Base-by-base conservation (phyloP, 2,329 filamentous ascomycete species). In the Botryotinia convoluta region DNA sequence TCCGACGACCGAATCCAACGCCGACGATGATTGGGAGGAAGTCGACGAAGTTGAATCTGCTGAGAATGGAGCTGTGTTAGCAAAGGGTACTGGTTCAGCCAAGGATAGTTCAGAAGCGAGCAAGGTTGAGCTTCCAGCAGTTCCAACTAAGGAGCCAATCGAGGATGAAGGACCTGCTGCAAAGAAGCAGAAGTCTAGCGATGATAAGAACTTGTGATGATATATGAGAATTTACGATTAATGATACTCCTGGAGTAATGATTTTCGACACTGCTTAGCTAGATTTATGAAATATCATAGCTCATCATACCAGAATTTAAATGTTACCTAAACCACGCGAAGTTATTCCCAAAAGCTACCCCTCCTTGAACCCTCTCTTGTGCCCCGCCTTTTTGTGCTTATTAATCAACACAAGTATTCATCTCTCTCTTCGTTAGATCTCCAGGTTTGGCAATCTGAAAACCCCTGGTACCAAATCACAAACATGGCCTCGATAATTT, bases 1-100 rank as follows among this genome's bases (percentile, higher is more conserved):
- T 75, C 86, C 87, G 37, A 83, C 85, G 9, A 83, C 83, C 16
- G 78, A 82, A 74, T 77, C 62, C 4, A 76, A 75, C 39, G 29
- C 69, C 2, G 76, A 78, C 42, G 74, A 75, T 4, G 78, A 78
- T 37, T 78, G 78, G 77, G 78, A 79, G 74, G 74, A 79, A 39
- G 74, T 79, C 51, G 74, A 79, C 69, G 78, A 74, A 57, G 78
- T 74, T 48, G 75, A 76, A 73, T 76, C 76, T 61, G 77, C 75
- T 48, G 78, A 78, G 68, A 78, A 78, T 73, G 77, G 76, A 35
- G 71, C 76, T 68, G 69, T 63, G 59, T 62, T 59, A 35, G 42
- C 61, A 62, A 72, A 57, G 48, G 71, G 20, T 35, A 32, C 42
- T 37, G 54, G 51, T 57, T 37, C 22, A 22, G 61, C 22, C 63